Evolutionary conservation across 495 filamentous ascomycete species (phyloP).

Genomic region (Xylaria sp.): DNA sequence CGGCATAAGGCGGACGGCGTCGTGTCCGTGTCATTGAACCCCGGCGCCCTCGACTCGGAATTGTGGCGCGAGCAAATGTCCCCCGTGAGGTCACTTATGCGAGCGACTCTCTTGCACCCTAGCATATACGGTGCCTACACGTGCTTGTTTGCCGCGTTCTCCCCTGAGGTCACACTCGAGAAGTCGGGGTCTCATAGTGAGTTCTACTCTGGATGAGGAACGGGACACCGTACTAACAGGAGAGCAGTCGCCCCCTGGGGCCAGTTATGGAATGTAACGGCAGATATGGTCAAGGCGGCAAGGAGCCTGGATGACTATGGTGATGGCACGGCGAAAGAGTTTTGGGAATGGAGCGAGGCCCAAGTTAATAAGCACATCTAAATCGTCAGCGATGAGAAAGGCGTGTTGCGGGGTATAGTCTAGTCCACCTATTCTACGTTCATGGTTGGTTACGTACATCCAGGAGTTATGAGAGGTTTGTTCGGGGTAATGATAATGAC

Average conservation of each 20-base stretch:
- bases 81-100: constrained; percentile 16
- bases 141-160: constrained; percentile 53
- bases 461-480: too few relatives aligned
- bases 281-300: constrained; percentile 35
- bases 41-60: constrained; percentile 53
- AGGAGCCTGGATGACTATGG: constrained; percentile 46
- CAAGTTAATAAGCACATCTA: constrained; percentile 36
- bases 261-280: constrained; percentile 32
- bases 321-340: constrained; percentile 42
- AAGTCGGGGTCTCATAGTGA: constrained; percentile 37
- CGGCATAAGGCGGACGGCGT: constrained; percentile 32
- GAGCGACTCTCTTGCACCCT: constrained; percentile 33
- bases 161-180: constrained; percentile 46
- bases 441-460: too few relatives aligned
- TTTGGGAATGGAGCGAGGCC: constrained; percentile 52
- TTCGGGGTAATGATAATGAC: too few relatives aligned
- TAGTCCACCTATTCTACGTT: too few relatives aligned
- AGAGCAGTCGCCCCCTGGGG: constrained; percentile 47
- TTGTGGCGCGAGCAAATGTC: constrained; percentile 44
- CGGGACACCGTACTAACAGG: constrained; percentile 13
- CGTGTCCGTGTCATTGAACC: constrained; percentile 45
- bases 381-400: too few relatives aligned
- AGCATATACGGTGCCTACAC: constrained; percentile 53
- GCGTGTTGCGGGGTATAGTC: too few relatives aligned
- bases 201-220: constrained; percentile 4